Evolutionary conservation across 2,329 filamentous ascomycete species (phyloP).

Genomic region (Fusarium goolgardi): DNA sequence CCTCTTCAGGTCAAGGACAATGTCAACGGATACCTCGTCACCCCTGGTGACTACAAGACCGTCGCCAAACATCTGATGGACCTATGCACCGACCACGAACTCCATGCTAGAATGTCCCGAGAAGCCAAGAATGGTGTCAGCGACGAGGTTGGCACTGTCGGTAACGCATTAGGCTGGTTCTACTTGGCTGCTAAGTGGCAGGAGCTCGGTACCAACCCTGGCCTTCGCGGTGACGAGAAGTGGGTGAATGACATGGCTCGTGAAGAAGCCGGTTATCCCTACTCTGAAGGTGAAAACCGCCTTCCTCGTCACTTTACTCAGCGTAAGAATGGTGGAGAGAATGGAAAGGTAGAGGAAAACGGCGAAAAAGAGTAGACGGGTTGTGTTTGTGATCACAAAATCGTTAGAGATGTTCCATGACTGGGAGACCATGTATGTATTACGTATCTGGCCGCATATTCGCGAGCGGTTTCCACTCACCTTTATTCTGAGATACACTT

Average conservation of each 20-base stretch:
- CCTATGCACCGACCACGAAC: slow-evolving; percentile 72
- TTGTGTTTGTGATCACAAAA: not conserved
- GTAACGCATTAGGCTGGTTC: slow-evolving; percentile 80
- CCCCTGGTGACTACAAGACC: slow-evolving; percentile 74
- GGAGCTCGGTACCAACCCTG: slow-evolving; percentile 61
- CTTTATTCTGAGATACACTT: slow-evolving; percentile 17
- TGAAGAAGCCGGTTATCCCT: slow-evolving; percentile 67
- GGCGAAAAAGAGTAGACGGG: slow-evolving; percentile 9
- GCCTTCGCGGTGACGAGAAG: slow-evolving; percentile 66
- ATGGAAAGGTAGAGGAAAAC: slow-evolving; percentile 12
- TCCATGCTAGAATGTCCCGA: slow-evolving; percentile 74
- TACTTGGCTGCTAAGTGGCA: slow-evolving; percentile 78
- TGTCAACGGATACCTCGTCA: slow-evolving; percentile 79
- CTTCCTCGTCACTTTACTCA: slow-evolving; percentile 59
- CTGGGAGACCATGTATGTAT: not conserved
- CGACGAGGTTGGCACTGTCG: slow-evolving; percentile 84
- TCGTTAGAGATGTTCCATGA: not conserved
- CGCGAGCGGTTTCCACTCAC: slow-evolving; percentile 33
- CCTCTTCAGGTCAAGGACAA: slow-evolving; percentile 79
- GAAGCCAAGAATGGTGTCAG: slow-evolving; percentile 75
- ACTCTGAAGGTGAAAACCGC: slow-evolving; percentile 68
- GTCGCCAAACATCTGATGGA: slow-evolving; percentile 75
- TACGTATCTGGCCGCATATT: not conserved
- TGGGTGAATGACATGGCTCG: slow-evolving; percentile 58
- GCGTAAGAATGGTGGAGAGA: slow-evolving; percentile 17